These are phyloP conservation scores for Xylariaceae sp. DNA, from an alignment of 2,329 filamentous ascomycete species.

Conservation along the genomic window DNA sequence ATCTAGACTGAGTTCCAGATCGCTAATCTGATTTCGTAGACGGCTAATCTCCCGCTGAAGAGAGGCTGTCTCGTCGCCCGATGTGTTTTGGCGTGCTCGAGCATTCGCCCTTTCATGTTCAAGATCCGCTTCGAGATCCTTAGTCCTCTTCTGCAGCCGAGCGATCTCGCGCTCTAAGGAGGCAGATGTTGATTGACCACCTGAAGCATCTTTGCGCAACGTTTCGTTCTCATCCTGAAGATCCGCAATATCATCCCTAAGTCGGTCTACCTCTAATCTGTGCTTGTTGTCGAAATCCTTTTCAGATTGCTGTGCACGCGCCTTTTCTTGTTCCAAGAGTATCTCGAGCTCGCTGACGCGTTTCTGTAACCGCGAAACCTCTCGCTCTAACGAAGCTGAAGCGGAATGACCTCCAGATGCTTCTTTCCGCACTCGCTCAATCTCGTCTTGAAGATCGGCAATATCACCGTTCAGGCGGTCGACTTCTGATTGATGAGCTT, in stretches of 20 bases:
- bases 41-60: conserved; percentile 68
- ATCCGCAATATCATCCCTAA: conserved; percentile 53
- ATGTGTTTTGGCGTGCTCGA: conserved; percentile 69
- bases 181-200: conserved; percentile 31
- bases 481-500: conserved; percentile 58
- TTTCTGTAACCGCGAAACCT: conserved; percentile 58
- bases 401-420: conserved; percentile 62
- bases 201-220: conserved; percentile 32
- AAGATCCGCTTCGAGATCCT: conserved; percentile 34
- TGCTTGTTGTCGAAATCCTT: conserved; percentile 61
- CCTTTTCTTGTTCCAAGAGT: conserved; percentile 59
- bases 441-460: conserved; percentile 65
- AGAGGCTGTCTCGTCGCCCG: conserved; percentile 68
- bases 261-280: conserved; percentile 57
- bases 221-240: conserved; percentile 51
- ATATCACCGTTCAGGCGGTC: conserved; percentile 59
- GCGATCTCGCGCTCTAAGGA: conserved; percentile 33
- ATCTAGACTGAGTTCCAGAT: conserved; percentile 55
- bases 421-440: conserved; percentile 61
- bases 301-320: conserved; percentile 66
- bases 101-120: conserved; percentile 68
- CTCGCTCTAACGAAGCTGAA: conserved; percentile 67
- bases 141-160: conserved; percentile 30
- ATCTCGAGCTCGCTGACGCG: conserved; percentile 53
- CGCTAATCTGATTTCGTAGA: conserved; percentile 52